These are phyloP conservation scores for Penicillium occitanis DNA, from an alignment of 2,329 filamentous ascomycete genomes.

Conservation along the genomic window DNA sequence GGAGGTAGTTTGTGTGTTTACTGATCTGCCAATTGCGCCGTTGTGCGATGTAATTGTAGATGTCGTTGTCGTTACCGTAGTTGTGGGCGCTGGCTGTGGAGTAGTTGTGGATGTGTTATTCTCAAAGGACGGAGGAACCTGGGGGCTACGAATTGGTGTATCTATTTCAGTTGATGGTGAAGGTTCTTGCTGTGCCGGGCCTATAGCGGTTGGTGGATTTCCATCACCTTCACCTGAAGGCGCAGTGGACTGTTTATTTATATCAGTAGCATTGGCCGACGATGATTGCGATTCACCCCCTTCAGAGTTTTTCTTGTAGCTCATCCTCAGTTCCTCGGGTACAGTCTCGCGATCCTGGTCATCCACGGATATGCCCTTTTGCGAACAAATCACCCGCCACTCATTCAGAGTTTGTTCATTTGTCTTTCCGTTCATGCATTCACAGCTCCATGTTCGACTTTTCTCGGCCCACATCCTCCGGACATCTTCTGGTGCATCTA, in stretches of 20 bases:
- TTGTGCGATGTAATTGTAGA: slow-evolving; percentile 24
- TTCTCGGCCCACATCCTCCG: slow-evolving; percentile 68
- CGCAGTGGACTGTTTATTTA: neutral
- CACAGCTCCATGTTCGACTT: slow-evolving; percentile 67
- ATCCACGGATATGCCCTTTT: slow-evolving; percentile 43
- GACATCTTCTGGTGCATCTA: slow-evolving; percentile 71
- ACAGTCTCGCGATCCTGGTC: slow-evolving; percentile 42
- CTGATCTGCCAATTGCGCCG: neutral
- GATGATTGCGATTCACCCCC: slow-evolving; percentile 8
- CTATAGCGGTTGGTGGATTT: neutral
- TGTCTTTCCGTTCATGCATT: slow-evolving; percentile 60
- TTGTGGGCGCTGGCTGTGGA: slow-evolving; percentile 40
- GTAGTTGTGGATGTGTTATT: slow-evolving; percentile 16
- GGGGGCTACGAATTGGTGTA: slow-evolving; percentile 3
- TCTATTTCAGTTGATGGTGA: slow-evolving; percentile 6
- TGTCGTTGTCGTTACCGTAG: slow-evolving; percentile 35
- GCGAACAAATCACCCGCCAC: slow-evolving; percentile 59
- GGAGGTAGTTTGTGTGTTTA: slow-evolving; percentile 6
- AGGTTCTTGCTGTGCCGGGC: neutral
- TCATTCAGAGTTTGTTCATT: slow-evolving; percentile 75
- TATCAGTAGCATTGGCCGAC: neutral
- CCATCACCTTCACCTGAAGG: neutral
- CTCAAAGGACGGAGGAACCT: neutral
- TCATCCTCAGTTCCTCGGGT: slow-evolving; percentile 58
- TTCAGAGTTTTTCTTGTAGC: slow-evolving; percentile 56